Percentiles rank a stretch among this genome's conserved stretches.
Evolutionary conservation across 371 early-diverging fungal species (phyloP).

Genomic region (Parasitella parasitica): DNA sequence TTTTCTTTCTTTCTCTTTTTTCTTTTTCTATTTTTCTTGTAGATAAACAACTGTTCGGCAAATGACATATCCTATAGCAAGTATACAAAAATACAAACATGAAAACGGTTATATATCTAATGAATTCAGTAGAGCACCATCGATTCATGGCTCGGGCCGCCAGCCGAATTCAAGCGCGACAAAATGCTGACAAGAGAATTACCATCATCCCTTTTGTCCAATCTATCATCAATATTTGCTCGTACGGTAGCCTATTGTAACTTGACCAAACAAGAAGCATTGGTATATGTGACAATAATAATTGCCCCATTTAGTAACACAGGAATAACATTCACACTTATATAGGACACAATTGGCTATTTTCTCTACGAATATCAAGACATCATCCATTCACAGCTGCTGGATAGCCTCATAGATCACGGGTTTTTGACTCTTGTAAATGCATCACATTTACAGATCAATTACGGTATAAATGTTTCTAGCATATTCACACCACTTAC

Average conservation of each 20-base stretch:
- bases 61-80: background rate
- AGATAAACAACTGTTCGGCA: background rate
- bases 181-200: background rate
- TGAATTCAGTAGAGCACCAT: background rate
- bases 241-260: conserved; percentile 24
- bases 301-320: conserved; percentile 5
- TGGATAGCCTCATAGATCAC: conserved; percentile 22
- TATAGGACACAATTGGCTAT: conserved; percentile 28
- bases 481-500: conserved; percentile 34
- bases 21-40: background rate
- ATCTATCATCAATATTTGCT: conserved; percentile 12
- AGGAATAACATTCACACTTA: conserved; percentile 4
- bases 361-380: conserved; percentile 23
- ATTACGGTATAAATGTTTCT: background rate
- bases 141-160: background rate
- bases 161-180: background rate
- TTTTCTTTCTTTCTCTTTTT: background rate
- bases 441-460: background rate
- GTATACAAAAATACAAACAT: background rate
- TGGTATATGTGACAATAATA: conserved; percentile 8
- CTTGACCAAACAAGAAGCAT: conserved; percentile 31
- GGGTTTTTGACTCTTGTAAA: background rate
- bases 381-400: conserved; percentile 17
- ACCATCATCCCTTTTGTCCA: conserved; percentile 15
- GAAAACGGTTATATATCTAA: background rate